phyloP scores from a whole-genome alignment of 2,329 filamentous ascomycete species.

The Aspergillus clavatus region DNA sequence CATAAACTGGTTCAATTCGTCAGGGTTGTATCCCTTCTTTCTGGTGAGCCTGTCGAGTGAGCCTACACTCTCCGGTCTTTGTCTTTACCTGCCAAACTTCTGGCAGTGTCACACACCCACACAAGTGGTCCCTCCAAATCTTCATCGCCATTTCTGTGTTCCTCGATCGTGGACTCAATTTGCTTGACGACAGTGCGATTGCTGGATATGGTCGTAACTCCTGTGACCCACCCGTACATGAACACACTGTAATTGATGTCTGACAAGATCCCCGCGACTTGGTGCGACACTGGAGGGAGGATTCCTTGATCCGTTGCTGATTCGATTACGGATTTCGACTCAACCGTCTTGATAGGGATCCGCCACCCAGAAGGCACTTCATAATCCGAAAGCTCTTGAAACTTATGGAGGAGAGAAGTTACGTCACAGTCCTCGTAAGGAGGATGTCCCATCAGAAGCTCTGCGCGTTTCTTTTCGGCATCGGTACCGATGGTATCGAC shows the following conservation, averaged over 20 bases:
- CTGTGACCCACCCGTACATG: constrained; percentile 62
- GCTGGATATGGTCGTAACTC: constrained; percentile 64
- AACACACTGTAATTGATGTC: constrained; percentile 66
- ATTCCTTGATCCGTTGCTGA: constrained; percentile 29
- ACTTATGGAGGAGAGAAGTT: constrained; percentile 31
- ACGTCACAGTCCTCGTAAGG: constrained; percentile 27
- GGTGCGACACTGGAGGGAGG: constrained; percentile 44
- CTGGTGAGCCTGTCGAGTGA: constrained; percentile 2
- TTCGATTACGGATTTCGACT: constrained; percentile 42
- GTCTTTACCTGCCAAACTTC: constrained; percentile 64
- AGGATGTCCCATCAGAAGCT: constrained; percentile 53
- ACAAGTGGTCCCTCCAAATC: constrained; percentile 55
- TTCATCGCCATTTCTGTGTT: constrained; percentile 44
- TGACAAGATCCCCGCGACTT: constrained; percentile 48
- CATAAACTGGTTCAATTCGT: not conserved
- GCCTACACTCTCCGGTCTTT: constrained; percentile 41
- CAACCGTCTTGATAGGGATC: constrained; percentile 58
- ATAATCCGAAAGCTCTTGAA: constrained; percentile 50
- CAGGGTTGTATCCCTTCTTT: too few relatives aligned
- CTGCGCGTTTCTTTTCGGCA: constrained; percentile 56
- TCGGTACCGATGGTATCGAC: constrained; percentile 59
- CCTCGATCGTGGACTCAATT: constrained; percentile 57
- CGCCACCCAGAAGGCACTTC: constrained; percentile 49
- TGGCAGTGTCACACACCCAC: constrained; percentile 60
- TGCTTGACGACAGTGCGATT: constrained; percentile 64